These are phyloP conservation scores for Pseudognaphalium luteoalbum DNA, from an alignment of 129 eudicot genomes.

Conservation along the genomic window DNA sequence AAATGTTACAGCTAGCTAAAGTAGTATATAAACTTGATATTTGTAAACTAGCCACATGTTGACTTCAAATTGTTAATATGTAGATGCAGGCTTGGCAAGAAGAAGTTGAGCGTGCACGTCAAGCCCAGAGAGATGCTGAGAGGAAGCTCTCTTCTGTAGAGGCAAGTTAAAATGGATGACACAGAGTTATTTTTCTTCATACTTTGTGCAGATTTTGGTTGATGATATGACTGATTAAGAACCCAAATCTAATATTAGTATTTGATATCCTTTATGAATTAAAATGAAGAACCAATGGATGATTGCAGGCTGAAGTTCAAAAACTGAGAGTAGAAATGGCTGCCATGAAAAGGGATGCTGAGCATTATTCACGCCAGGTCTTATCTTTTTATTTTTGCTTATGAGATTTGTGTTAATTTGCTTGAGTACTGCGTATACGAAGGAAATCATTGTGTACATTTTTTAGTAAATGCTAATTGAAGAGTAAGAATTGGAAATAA, in stretches of 20 bases:
- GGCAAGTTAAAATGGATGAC: conserved; percentile 51
- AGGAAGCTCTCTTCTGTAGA: conserved; percentile 88
- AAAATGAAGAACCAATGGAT: conserved; percentile 19
- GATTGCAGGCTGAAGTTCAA: conserved; percentile 86
- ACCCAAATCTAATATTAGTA: conserved; percentile 8
- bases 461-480: background rate
- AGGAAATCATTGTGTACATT: background rate
- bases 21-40: conserved; percentile 14
- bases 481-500: conserved; percentile 5
- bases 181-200: background rate
- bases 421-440: background rate
- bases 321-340: conserved; percentile 97
- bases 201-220: background rate
- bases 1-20: conserved; percentile 17
- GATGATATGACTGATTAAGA: conserved; percentile 6
- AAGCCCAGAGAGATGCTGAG: conserved; percentile 96
- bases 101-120: conserved; percentile 99
- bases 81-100: conserved; percentile 99
- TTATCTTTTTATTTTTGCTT: background rate
- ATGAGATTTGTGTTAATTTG: background rate
- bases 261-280: background rate
- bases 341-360: conserved; percentile 99
- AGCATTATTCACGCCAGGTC: conserved; percentile 98
- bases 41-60: conserved; percentile 14
- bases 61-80: conserved; percentile 24